Evolutionary conservation across 257 asterid species (phyloP), one percentile per base, ranked within the genome.

Genomic region (Nicotiana attenuata): DNA sequence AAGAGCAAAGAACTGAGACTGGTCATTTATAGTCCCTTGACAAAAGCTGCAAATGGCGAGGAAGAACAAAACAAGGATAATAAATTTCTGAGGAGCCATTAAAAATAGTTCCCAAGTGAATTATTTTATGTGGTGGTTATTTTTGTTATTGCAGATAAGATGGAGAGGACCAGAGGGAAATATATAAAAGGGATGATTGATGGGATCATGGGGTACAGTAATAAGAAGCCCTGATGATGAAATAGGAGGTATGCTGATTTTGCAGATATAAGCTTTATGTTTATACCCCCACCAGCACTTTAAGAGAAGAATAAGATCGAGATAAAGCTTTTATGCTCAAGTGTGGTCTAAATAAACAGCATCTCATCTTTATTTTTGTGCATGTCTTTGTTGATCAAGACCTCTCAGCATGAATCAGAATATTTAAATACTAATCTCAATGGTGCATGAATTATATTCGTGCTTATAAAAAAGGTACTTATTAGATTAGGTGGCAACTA

Each of bases 261-360:
- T 85, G 86, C 85, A 83, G 85, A 92, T 89, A 90, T 92, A 85
- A 78, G 92, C 92, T 92, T 88, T 90, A 84, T 88, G 88, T 77
- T 86, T 86, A 85, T 92, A 84, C 87, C 78, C 84, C 89, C 89
- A 89, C 87, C 83, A 83, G 81, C 83, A 82, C 85, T 19, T 75
- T 82, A 81, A 64, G 82, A 84, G 91, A 90, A 84, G 91, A 90
- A 90, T 91, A 90, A 88, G 77, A 87, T 81, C 86, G 83, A 35
- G 59, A 24, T 65, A 53, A 81, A 81, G 83, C 77, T 83, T 87
- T 81, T 80, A 53, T 82, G 80, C 80, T 76, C 47, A 86, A 19
- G 56, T 65, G 86, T 83, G 77, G 78, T 79, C 60, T 84, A 80
- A 53, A 65, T 61, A 11, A 59, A 64, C 35, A 80, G 86, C 81